Conservation (phyloP, 345 rosid genomes). For the Arabidopsis arenosa region DNA sequence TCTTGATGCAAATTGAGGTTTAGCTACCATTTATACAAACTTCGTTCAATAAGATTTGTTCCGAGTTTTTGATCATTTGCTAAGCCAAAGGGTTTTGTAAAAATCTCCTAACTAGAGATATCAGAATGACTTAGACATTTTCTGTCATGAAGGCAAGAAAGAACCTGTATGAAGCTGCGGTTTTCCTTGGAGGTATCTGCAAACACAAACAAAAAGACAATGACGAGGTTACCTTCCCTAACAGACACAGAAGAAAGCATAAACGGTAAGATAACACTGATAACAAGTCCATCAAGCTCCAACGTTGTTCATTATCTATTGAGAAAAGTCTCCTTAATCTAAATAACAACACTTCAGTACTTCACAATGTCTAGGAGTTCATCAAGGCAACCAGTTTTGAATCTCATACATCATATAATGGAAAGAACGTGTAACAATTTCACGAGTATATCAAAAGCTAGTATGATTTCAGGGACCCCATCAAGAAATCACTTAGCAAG, state of each 20-base stretch:
- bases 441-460: neutral
- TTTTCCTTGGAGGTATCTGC: constrained; percentile 99
- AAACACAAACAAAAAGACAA: constrained; percentile 41
- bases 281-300: constrained; percentile 6
- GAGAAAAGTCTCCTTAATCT: neutral
- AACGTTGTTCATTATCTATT: neutral
- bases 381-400: neutral
- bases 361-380: constrained; percentile 15
- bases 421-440: neutral
- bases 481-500: constrained; percentile 10
- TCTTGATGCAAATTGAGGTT: neutral
- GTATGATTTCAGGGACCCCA: constrained; percentile 6
- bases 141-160: constrained; percentile 16
- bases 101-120: constrained; percentile 12
- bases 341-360: neutral
- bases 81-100: constrained; percentile 3
- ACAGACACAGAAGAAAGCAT: neutral
- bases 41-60: constrained; percentile 13
- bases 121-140: constrained; percentile 3
- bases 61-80: neutral
- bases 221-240: constrained; percentile 19
- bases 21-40: neutral
- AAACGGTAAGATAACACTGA: neutral
- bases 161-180: constrained; percentile 96
- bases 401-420: neutral